Conservation (phyloP, 495 filamentous ascomycete species). For the Viridothelium virens region DNA sequence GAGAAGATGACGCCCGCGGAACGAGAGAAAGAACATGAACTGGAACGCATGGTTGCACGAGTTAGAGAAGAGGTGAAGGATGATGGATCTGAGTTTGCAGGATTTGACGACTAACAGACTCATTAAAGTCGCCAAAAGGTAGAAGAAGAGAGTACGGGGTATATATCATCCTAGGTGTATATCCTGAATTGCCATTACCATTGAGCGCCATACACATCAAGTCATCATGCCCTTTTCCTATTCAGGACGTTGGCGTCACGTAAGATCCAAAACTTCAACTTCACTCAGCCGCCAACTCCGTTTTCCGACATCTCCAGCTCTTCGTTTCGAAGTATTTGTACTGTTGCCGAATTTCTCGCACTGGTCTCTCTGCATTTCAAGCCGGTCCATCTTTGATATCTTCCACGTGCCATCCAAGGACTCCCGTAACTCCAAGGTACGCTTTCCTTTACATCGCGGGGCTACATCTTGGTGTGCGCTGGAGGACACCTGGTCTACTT, state of each 20-base stretch:
- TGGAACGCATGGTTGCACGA: constrained; percentile 63
- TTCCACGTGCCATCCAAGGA: constrained; percentile 9
- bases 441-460: background rate
- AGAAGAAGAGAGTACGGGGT: background rate
- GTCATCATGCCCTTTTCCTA: background rate
- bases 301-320: background rate
- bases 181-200: background rate
- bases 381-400: constrained; percentile 1
- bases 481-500: background rate
- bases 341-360: background rate
- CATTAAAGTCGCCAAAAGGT: background rate
- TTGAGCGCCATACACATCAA: background rate
- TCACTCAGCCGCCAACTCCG: constrained; percentile 1
- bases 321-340: background rate
- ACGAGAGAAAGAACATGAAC: constrained; percentile 57
- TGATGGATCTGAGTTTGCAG: constrained; percentile 32
- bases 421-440: background rate
- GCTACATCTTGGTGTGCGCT: background rate
- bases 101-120: constrained; percentile 18
- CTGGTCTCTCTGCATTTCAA: background rate
- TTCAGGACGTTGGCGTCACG: background rate
- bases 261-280: background rate
- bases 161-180: background rate
- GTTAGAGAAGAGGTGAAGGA: constrained; percentile 48
- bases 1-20: constrained; percentile 68